Base-by-base conservation (phyloP, 805 yeast genomes). In the Yarrowia sp. region DNA sequence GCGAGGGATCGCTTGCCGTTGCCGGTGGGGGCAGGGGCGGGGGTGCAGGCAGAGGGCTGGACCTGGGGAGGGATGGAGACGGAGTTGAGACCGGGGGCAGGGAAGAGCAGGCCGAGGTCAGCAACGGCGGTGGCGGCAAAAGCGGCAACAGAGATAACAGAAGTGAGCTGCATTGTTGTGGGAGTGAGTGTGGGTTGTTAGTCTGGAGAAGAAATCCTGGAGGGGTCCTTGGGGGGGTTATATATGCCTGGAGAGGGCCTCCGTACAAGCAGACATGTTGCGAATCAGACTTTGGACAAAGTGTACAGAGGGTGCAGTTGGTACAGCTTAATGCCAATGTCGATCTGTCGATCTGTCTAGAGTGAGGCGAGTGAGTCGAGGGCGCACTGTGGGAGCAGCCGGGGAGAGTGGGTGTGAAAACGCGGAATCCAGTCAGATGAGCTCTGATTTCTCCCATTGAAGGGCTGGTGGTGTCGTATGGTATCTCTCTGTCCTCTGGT, bases 41-140 rank as follows among this genome's bases (percentile, higher is more conserved):
- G 63, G 22, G 63, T 56, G 63, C 63, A 56, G 48, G 48, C 63
- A 11, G 63, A 56, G 38, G 63, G 63, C 63, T 56, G 63, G 63
- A 56, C 63, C 63, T 56, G 63, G 26, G 63, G 63, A 8, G 63
- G 63, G 48, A 56, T 56, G 48, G 63, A 56, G 48, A 56, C 63
- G 46, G 63, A 56, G 63, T 22, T 22, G 40, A 56, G 63, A 9
- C n/a, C n/a, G 48, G 63, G 63, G n/a, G 48, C 48, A 16, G 63
- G 63, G 63, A 56, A 56, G 26, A 56, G 63, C 63, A 56, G 63
- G 40, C 63, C 63, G 38, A 56, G 63, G 63, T 56, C 63, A 16
- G 63, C 63, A 11, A 56, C 63, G 14, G 63, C 63, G 26, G 63
- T 56, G 48, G 63, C 63, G 63, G 63, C 63, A 1, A 56, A 10